Conservation (phyloP, 2,329 filamentous ascomycete species). For the Verticillium nonalfalfae region DNA sequence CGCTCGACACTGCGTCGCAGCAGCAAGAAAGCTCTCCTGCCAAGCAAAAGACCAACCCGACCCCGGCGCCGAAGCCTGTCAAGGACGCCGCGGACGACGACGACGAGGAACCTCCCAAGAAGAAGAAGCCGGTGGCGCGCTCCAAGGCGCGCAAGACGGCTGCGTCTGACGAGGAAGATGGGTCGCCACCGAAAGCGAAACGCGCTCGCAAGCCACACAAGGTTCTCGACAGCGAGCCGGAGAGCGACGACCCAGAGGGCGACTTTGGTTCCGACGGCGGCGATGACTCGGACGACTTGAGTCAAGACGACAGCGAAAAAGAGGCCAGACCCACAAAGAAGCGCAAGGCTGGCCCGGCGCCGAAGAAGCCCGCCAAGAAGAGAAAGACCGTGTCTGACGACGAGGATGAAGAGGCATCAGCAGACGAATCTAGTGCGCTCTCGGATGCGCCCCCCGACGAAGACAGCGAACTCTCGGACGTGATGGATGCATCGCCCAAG, state of each 20-base stretch:
- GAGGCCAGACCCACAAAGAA: background rate
- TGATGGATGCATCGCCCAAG: background rate
- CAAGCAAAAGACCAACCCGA: slow-evolving; percentile 12
- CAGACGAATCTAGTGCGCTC: background rate
- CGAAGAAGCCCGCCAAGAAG: background rate
- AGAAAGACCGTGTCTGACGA: background rate
- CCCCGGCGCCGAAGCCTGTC: slow-evolving; percentile 29
- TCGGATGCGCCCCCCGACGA: background rate
- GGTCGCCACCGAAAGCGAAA: background rate
- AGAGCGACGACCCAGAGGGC: slow-evolving; percentile 7
- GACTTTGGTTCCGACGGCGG: slow-evolving; percentile 8
- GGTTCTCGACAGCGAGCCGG: slow-evolving; percentile 8
- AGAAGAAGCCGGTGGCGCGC: background rate
- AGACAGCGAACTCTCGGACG: background rate
- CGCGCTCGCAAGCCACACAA: background rate
- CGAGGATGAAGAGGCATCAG: background rate
- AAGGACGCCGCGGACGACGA: slow-evolving; percentile 24
- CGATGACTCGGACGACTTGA: slow-evolving; percentile 5
- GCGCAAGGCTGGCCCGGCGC: slow-evolving; percentile 2
- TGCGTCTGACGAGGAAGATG: slow-evolving; percentile 5
- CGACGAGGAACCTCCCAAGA: slow-evolving; percentile 15
- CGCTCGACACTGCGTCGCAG: slow-evolving; percentile 9
- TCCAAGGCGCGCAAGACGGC: background rate
- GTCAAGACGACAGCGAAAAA: background rate
- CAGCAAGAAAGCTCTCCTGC: slow-evolving; percentile 9